A percentile compares a stretch with the other conserved stretches of the same genome.
These are phyloP conservation scores for Globisporangium cederbergense DNA, from an alignment of 352 stramenopile species.

Conservation along the genomic window DNA sequence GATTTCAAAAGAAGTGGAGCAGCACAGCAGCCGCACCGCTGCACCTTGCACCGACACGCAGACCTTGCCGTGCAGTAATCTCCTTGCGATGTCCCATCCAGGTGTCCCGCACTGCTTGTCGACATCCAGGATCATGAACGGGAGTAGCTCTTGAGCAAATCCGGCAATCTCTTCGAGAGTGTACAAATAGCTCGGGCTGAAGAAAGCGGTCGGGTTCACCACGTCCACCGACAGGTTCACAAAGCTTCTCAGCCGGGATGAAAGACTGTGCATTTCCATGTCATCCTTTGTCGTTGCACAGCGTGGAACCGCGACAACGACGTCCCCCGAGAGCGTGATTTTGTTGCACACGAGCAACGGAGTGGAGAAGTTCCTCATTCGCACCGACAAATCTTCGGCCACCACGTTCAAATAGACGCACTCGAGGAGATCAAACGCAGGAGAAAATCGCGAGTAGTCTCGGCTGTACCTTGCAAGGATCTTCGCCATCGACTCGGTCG, in stretches of 20 bases:
- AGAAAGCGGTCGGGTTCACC: slow-evolving; percentile 37
- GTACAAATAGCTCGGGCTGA: slow-evolving; percentile 52
- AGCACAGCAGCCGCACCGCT: slow-evolving; percentile 40
- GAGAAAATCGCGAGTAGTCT: slow-evolving; percentile 23
- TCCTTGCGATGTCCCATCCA: slow-evolving; percentile 54
- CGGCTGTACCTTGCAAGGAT: slow-evolving; percentile 20
- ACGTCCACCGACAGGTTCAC: slow-evolving; percentile 37
- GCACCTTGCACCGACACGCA: slow-evolving; percentile 33
- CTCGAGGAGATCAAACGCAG: slow-evolving; percentile 29
- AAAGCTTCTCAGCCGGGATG: slow-evolving; percentile 34
- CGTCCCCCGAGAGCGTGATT: slow-evolving; percentile 28
- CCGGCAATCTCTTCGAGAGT: slow-evolving; percentile 45
- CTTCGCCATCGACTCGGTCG: slow-evolving; percentile 26
- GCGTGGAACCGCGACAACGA: slow-evolving; percentile 29
- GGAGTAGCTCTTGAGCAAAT: slow-evolving; percentile 28
- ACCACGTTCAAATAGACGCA: slow-evolving; percentile 26
- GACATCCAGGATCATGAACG: slow-evolving; percentile 42
- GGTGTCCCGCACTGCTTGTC: slow-evolving; percentile 34
- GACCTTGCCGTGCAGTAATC: slow-evolving; percentile 56
- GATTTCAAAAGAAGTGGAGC: slow-evolving; percentile 42
- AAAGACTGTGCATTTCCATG: slow-evolving; percentile 22
- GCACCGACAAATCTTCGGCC: slow-evolving; percentile 31
- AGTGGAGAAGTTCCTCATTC: slow-evolving; percentile 48
- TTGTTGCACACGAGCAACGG: slow-evolving; percentile 38
- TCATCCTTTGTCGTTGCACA: slow-evolving; percentile 1